A percentile compares a stretch with the other conserved stretches of the same genome.
Evolutionary conservation across 805 yeast species (phyloP).

Genomic region (Maudiozyma bulderi): DNA sequence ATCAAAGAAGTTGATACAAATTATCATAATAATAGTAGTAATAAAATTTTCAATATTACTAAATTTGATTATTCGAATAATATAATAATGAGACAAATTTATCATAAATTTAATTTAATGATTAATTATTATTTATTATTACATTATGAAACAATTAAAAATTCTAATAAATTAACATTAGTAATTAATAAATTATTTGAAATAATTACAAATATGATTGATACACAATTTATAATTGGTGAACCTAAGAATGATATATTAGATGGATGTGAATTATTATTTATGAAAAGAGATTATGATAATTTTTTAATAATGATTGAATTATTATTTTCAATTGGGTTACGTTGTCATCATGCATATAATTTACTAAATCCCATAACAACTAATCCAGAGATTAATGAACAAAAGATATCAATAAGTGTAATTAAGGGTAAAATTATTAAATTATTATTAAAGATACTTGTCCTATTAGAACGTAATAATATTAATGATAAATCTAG

Average conservation of each 20-base stretch:
- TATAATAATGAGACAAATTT: constrained; percentile 4
- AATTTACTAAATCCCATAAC: neutral
- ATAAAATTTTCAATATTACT: neutral
- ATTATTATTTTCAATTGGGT: neutral
- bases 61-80: neutral
- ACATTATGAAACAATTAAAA: constrained; percentile 13
- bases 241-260: neutral
- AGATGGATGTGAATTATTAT: neutral
- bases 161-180: constrained; percentile 5
- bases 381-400: neutral
- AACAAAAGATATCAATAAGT: neutral
- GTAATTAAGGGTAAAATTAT: neutral
- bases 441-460: neutral
- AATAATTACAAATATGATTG: neutral
- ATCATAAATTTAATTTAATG: constrained; percentile 14
- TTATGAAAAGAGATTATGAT: neutral
- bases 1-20: neutral
- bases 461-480: neutral
- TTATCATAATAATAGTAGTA: neutral
- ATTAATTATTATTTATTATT: constrained; percentile 14
- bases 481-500: neutral
- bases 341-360: neutral
- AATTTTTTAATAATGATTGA: neutral
- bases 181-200: neutral
- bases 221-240: neutral